Evolutionary conservation across 345 rosid genomes (phyloP).

Genomic region (Dovyalis caffra): DNA sequence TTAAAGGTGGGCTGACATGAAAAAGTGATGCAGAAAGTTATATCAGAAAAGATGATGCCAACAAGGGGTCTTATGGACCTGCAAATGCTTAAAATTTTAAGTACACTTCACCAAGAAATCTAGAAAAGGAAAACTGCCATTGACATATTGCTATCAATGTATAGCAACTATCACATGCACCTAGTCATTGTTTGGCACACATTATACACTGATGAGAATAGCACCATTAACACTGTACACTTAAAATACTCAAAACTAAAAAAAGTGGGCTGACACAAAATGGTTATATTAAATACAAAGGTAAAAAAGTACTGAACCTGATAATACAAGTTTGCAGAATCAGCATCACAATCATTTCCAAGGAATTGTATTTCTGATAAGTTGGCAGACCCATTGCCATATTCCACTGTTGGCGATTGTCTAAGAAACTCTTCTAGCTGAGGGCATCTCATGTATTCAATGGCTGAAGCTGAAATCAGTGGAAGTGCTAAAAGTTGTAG

Average conservation of each 20-base stretch:
- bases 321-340: constrained; percentile 52
- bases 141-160: neutral
- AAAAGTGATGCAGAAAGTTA: neutral
- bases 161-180: neutral
- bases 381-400: constrained; percentile 25
- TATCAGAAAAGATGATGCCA: neutral
- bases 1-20: neutral
- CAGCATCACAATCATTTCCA: constrained; percentile 38
- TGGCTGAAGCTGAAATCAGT: constrained; percentile 61
- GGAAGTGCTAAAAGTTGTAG: constrained; percentile 70
- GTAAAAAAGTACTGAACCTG: constrained; percentile 47
- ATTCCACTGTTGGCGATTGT: constrained; percentile 38
- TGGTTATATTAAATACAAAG: neutral
- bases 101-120: neutral
- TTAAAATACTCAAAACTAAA: too few relatives aligned
- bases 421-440: constrained; percentile 68
- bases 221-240: neutral
- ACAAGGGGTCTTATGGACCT: neutral
- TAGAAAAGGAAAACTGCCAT: neutral
- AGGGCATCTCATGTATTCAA: constrained; percentile 61
- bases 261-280: neutral
- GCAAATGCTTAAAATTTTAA: neutral
- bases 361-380: constrained; percentile 35
- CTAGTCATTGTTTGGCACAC: neutral
- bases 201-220: too few relatives aligned